These are phyloP conservation scores for Caryocar brasiliense DNA, from an alignment of 441 rosid species.

Conservation along the genomic window DNA sequence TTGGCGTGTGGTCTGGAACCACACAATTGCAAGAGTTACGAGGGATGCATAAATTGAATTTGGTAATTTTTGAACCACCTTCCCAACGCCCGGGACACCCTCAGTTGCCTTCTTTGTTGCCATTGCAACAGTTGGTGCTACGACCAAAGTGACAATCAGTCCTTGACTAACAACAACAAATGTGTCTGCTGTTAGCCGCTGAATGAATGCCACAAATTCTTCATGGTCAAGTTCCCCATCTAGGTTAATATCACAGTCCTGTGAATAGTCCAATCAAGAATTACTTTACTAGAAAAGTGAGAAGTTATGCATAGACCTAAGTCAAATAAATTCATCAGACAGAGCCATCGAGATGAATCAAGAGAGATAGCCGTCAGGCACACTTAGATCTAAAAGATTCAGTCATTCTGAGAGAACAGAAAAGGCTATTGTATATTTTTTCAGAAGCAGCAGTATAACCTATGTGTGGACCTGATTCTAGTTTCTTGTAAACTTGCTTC, in stretches of 20 bases:
- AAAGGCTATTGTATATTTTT: too few species aligned
- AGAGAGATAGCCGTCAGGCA: too few species aligned
- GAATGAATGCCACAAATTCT: conserved; percentile 66
- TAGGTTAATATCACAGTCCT: conserved; percentile 63
- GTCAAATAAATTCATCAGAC: too few species aligned
- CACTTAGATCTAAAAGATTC: too few species aligned
- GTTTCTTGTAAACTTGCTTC: too few species aligned
- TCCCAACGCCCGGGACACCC: conserved; percentile 79
- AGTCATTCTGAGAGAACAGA: too few species aligned
- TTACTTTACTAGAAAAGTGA: too few species aligned
- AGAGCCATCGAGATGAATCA: too few species aligned
- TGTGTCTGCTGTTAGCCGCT: conserved; percentile 48
- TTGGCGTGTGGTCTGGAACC: conserved; percentile 38
- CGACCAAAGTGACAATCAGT: conserved; percentile 58
- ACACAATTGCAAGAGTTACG: conserved; percentile 61
- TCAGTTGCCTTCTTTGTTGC: conserved; percentile 77
- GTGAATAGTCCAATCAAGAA: not conserved
- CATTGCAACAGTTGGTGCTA: conserved; percentile 81
- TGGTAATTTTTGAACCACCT: conserved; percentile 71
- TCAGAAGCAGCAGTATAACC: too few species aligned
- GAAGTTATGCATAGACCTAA: too few species aligned
- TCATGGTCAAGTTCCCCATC: conserved; percentile 71
- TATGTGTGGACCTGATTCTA: too few species aligned
- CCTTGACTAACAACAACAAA: conserved; percentile 63
- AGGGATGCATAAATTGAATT: conserved; percentile 69